Evolutionary conservation across 495 filamentous ascomycete species (phyloP).

Genomic region (Penicillium goetzii): DNA sequence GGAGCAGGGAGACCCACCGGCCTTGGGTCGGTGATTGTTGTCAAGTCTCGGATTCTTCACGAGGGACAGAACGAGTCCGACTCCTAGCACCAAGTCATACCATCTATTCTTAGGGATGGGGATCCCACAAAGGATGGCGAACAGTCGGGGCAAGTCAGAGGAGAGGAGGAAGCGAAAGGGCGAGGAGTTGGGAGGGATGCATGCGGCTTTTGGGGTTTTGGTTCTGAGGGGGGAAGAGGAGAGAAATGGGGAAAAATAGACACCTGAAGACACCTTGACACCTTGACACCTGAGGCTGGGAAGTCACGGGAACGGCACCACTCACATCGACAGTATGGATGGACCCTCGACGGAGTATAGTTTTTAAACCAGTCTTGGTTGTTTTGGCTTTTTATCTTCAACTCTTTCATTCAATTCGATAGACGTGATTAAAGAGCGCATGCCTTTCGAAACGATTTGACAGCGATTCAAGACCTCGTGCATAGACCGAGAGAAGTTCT

Average conservation of each 20-base stretch:
- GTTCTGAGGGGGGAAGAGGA: not conserved
- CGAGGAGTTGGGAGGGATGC: constrained; percentile 10
- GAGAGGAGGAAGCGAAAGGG: not conserved
- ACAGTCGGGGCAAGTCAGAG: not conserved
- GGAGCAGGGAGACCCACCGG: constrained; percentile 10
- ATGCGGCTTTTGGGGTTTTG: constrained; percentile 14
- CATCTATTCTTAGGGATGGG: constrained; percentile 3
- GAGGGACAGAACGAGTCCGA: constrained; percentile 5
- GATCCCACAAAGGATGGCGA: not conserved
- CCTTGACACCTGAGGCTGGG: constrained; percentile 21
- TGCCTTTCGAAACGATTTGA: not conserved
- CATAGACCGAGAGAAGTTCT: not conserved
- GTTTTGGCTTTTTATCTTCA: not conserved
- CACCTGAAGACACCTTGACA: constrained; percentile 19
- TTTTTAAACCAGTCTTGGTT: not conserved
- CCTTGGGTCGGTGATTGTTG: not conserved
- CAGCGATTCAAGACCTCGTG: not conserved
- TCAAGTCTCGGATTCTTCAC: constrained; percentile 9
- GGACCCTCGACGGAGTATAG: not conserved
- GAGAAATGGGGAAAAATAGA: constrained; percentile 10
- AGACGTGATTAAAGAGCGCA: not conserved
- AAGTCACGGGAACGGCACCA: not conserved
- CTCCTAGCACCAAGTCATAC: constrained; percentile 23
- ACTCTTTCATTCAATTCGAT: not conserved
- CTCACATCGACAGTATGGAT: not conserved